These are phyloP conservation scores for carrot (Daucus carota) DNA, from an alignment of 129 eudicot genomes.

Conservation along the genomic window DNA sequence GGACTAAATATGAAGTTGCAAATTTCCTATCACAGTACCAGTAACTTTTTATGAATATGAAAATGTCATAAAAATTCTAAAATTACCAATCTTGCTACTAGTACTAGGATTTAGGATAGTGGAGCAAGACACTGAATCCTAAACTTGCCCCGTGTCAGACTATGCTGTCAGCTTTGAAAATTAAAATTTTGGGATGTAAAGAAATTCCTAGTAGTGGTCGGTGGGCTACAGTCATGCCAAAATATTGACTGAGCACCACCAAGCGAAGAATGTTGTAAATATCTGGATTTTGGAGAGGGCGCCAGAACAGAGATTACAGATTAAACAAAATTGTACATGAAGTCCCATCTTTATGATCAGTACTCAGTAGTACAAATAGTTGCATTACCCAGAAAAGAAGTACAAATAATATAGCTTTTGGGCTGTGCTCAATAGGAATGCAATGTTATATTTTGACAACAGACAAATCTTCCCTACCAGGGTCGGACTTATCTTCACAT, in stretches of 20 bases:
- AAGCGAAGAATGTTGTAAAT: background rate
- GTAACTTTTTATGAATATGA: background rate
- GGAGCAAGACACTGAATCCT: background rate
- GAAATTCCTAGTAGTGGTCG: background rate
- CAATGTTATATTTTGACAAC: background rate
- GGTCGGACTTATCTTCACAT: background rate
- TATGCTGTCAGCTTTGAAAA: background rate
- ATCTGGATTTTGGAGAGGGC: background rate
- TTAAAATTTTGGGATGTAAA: background rate
- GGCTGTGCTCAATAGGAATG: background rate
- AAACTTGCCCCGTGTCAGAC: background rate
- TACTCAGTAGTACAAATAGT: background rate
- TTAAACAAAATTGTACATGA: background rate
- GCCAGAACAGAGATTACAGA: background rate
- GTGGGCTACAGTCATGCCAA: background rate
- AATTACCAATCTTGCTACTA: background rate
- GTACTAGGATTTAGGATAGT: background rate
- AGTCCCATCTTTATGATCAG: background rate
- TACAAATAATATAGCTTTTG: background rate
- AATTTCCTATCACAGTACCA: background rate
- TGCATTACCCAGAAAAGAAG: background rate
- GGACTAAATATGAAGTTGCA: background rate
- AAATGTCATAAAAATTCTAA: background rate
- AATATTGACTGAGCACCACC: background rate
- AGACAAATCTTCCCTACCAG: background rate